These are phyloP conservation scores for Boletus patriciae DNA, from an alignment of 768 basidiomycete species.

Conservation along the genomic window DNA sequence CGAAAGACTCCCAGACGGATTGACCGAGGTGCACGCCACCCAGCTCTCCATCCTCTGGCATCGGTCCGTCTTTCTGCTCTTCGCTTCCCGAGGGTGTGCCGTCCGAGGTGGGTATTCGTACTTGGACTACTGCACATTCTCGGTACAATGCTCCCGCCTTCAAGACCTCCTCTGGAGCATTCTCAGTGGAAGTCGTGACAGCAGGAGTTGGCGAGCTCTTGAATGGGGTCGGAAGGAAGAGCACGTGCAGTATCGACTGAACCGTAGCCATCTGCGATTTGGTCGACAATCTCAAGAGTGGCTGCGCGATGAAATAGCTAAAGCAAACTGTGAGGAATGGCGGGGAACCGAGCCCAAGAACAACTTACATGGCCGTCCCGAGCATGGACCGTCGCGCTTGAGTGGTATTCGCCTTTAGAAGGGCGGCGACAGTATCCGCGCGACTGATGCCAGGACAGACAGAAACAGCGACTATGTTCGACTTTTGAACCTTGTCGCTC, in stretches of 20 bases:
- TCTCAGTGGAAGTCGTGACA: slow-evolving; percentile 6
- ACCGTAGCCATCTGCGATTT: slow-evolving; percentile 64
- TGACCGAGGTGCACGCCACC: slow-evolving; percentile 70
- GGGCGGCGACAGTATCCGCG: slow-evolving; percentile 60
- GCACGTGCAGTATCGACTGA: slow-evolving; percentile 78
- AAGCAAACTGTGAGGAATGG: slow-evolving; percentile 3
- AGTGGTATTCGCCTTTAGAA: slow-evolving; percentile 29
- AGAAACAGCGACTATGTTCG: slow-evolving; percentile 71
- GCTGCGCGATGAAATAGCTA: slow-evolving; percentile 69
- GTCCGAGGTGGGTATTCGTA: slow-evolving; percentile 38
- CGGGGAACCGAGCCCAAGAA: not conserved
- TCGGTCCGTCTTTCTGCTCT: slow-evolving; percentile 34
- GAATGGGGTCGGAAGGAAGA: slow-evolving; percentile 81
- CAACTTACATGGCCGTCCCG: slow-evolving; percentile 52
- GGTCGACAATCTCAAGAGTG: slow-evolving; percentile 63
- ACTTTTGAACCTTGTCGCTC: slow-evolving; percentile 49
- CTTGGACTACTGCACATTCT: slow-evolving; percentile 65
- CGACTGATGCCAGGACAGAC: slow-evolving; percentile 79
- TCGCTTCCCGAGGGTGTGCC: slow-evolving; percentile 23
- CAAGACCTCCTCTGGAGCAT: slow-evolving; percentile 57
- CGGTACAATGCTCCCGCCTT: slow-evolving; percentile 77
- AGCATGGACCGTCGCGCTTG: slow-evolving; percentile 39
- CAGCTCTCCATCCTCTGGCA: slow-evolving; percentile 65
- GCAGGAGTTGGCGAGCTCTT: slow-evolving; percentile 44
- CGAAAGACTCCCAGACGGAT: slow-evolving; percentile 76